Evolutionary conservation across 2,329 filamentous ascomycete species (phyloP).

Genomic region (Xylariales sp.): DNA sequence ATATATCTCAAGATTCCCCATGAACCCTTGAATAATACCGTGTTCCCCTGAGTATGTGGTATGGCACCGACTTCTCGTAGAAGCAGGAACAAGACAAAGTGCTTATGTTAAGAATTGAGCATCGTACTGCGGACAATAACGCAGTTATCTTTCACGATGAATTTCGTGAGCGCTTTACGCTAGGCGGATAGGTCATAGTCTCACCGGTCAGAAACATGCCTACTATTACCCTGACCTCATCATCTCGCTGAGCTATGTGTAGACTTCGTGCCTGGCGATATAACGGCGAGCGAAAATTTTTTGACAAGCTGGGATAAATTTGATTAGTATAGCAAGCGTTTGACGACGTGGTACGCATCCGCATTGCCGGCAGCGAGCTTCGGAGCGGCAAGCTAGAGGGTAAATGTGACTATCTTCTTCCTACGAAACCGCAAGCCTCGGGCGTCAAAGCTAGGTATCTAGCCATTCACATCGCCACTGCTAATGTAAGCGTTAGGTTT

Average conservation of each 20-base stretch:
- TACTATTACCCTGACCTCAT: background rate
- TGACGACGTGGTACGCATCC: constrained; percentile 62
- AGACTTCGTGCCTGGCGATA: background rate
- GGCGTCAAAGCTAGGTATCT: constrained; percentile 67
- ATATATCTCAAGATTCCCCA: background rate
- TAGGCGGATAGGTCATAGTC: background rate
- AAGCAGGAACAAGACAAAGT: background rate
- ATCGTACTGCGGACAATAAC: background rate
- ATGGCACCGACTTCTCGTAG: background rate
- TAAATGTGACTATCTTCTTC: constrained; percentile 65
- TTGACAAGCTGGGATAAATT: background rate
- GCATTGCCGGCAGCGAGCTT: constrained; percentile 70
- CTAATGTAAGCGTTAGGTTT: constrained; percentile 53
- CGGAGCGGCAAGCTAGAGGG: constrained; percentile 70
- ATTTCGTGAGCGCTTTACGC: no score
- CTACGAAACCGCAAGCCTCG: constrained; percentile 54
- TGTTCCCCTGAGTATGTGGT: no score
- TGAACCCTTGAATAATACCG: background rate
- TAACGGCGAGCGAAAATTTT: background rate
- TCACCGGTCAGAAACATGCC: background rate
- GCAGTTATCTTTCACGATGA: background rate
- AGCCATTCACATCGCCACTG: constrained; percentile 65
- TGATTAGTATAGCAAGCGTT: constrained; percentile 55
- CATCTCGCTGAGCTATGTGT: background rate
- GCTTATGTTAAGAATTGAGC: background rate